Conservation (phyloP, 768 basidiomycete species). For the Tylopilus intermedius region DNA sequence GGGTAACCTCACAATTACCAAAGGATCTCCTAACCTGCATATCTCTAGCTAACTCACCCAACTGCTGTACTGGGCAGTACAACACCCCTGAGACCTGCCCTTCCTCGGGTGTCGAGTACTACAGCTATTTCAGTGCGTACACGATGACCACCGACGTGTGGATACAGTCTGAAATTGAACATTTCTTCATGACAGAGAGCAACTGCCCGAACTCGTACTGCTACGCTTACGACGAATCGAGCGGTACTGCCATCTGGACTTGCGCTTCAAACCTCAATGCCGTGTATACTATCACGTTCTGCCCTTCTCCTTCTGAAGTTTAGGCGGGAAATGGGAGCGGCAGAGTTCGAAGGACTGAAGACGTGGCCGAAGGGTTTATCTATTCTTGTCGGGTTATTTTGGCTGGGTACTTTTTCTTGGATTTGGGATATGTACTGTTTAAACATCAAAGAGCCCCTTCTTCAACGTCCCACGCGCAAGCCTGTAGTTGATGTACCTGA, state of each 20-base stretch:
- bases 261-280: constrained; percentile 34
- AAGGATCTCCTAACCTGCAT: not conserved
- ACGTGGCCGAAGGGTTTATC: not conserved
- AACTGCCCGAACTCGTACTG: constrained; percentile 46
- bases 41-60: constrained; percentile 46
- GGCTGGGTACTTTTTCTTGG: not conserved
- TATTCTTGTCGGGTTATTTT: not conserved
- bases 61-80: constrained; percentile 60
- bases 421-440: not conserved
- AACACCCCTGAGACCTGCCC: constrained; percentile 54
- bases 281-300: constrained; percentile 45
- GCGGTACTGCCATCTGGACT: constrained; percentile 41
- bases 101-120: constrained; percentile 37
- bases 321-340: not conserved
- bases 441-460: not conserved
- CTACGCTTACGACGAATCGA: constrained; percentile 46
- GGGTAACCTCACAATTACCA: not conserved
- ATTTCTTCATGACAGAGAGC: constrained; percentile 25
- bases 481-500: not conserved
- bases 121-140: constrained; percentile 43
- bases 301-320: constrained; percentile 27
- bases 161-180: not conserved
- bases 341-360: not conserved
- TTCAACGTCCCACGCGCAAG: not conserved
- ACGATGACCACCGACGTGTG: not conserved